Conservation (phyloP, 2,329 filamentous ascomycete species). For the Venturia nashicola region DNA sequence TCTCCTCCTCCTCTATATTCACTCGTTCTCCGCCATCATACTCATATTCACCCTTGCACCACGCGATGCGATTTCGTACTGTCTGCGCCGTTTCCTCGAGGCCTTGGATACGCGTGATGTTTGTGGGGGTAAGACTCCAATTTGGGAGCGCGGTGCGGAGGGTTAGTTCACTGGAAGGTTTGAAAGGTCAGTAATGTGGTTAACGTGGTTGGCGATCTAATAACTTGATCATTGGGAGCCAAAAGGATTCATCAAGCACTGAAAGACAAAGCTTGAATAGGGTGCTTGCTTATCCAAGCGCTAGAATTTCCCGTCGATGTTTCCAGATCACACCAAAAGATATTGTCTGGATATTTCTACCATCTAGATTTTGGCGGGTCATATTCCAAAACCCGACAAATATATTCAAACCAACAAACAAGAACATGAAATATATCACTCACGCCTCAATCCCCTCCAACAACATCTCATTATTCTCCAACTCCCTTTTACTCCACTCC, state of each 20-base stretch:
- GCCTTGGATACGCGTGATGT: neutral
- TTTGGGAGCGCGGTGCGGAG: neutral
- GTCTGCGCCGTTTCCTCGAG: neutral
- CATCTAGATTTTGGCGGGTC: too few species aligned
- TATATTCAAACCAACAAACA: neutral
- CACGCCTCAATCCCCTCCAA: neutral
- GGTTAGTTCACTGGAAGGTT: neutral
- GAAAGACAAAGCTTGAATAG: too few species aligned
- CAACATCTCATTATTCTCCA: neutral
- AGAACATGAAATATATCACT: neutral
- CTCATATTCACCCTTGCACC: conserved; percentile 1
- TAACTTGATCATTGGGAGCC: too few species aligned
- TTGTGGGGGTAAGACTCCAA: neutral
- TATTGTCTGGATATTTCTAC: too few species aligned
- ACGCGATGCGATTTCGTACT: neutral
- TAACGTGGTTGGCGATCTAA: too few species aligned
- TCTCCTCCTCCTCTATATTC: neutral
- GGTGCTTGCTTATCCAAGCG: too few species aligned
- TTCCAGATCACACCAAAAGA: too few species aligned
- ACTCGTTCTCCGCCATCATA: neutral
- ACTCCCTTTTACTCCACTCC: neutral
- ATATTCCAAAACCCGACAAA: too few species aligned
- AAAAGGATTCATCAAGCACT: too few species aligned
- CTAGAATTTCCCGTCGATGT: too few species aligned
- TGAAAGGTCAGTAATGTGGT: neutral